Evolutionary conservation across 495 filamentous ascomycete species (phyloP).

Genomic region (Filosporella fistucella): DNA sequence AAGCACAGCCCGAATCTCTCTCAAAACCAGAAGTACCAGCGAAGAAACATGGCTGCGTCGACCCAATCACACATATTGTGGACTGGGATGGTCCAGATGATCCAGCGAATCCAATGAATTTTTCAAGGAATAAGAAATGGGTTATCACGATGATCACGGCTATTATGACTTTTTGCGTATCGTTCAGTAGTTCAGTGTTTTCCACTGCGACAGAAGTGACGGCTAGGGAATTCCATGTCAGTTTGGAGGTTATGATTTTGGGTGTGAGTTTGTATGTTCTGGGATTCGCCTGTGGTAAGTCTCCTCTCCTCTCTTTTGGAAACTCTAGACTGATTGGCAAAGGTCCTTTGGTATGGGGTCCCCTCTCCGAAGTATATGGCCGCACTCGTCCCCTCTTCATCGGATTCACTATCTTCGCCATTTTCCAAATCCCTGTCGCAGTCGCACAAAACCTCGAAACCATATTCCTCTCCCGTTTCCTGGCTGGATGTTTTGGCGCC

Average conservation of each 20-base stretch:
- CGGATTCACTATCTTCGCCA: constrained; percentile 48
- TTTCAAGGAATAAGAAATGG: constrained; percentile 45
- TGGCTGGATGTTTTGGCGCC: constrained; percentile 58
- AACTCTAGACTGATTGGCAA: not conserved
- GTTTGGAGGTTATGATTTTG: constrained; percentile 42
- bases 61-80: constrained; percentile 8
- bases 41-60: not conserved
- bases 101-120: constrained; percentile 54
- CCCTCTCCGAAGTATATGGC: constrained; percentile 53
- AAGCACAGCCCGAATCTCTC: not conserved
- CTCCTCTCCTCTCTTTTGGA: not conserved
- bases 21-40: not conserved
- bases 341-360: constrained; percentile 52
- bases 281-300: constrained; percentile 33
- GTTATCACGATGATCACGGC: constrained; percentile 52
- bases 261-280: constrained; percentile 52
- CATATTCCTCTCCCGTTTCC: constrained; percentile 57
- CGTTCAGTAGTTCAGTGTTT: constrained; percentile 56
- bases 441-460: constrained; percentile 56
- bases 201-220: constrained; percentile 42
- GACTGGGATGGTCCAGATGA: constrained; percentile 30
- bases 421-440: constrained; percentile 59
- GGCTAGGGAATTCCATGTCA: constrained; percentile 40
- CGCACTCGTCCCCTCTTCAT: constrained; percentile 40
- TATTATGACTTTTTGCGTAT: constrained; percentile 53